These are phyloP conservation scores for Waitea zeae DNA, from an alignment of 1,284 basidiomycete species.

Conservation along the genomic window DNA sequence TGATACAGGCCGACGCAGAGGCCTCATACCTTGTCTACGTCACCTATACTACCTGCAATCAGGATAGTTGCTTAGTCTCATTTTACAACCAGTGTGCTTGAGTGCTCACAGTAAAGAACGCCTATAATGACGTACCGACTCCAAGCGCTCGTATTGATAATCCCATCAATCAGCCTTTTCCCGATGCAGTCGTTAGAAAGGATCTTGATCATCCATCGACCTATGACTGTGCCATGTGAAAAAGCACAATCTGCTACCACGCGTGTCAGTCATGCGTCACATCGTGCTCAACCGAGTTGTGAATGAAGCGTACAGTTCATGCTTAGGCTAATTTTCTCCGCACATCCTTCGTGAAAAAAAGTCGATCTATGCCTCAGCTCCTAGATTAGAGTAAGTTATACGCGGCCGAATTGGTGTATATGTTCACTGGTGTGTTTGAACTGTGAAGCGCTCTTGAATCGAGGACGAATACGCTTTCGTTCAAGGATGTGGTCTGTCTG, in stretches of 20 bases:
- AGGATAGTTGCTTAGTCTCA: background rate
- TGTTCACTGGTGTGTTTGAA: background rate
- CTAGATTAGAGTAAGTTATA: background rate
- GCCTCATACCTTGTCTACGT: conserved; percentile 1
- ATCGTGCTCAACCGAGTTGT: no score
- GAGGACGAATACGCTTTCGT: background rate
- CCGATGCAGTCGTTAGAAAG: conserved; percentile 1
- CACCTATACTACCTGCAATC: background rate
- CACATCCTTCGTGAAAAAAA: background rate
- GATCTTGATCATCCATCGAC: conserved; percentile 1
- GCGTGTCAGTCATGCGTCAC: background rate
- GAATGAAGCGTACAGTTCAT: conserved; percentile 1
- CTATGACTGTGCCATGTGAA: conserved; percentile 1
- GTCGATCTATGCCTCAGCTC: conserved; percentile 1
- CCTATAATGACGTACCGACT: background rate
- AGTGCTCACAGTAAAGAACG: no score
- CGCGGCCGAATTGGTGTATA: no score
- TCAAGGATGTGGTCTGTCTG: background rate
- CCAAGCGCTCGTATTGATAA: conserved; percentile 1
- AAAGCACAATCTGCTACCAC: conserved; percentile 1
- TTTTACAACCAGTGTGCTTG: no score
- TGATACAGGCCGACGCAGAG: background rate
- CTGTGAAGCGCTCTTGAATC: background rate
- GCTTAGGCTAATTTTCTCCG: background rate
- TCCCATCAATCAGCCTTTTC: conserved; percentile 1